Conservation (phyloP, 2,329 filamentous ascomycete species). For the Cryphonectria nitschkei region DNA sequence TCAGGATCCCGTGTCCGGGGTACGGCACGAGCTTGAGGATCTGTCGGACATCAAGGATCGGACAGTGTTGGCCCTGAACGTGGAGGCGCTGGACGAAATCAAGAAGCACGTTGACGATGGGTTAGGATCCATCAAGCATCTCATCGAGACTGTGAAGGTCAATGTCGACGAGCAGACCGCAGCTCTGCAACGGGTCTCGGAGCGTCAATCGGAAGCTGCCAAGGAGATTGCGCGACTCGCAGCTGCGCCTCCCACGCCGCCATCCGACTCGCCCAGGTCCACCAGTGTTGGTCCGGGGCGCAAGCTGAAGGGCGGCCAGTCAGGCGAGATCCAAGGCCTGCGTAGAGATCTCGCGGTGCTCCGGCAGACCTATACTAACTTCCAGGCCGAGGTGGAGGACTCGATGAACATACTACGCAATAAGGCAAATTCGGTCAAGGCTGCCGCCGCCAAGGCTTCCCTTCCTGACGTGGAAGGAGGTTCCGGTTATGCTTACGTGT, state of each 20-base stretch:
- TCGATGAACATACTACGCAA: slow-evolving; percentile 83
- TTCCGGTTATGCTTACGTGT: slow-evolving; percentile 83
- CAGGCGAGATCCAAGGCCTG: slow-evolving; percentile 79
- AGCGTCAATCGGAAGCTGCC: slow-evolving; percentile 85
- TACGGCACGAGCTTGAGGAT: slow-evolving; percentile 96
- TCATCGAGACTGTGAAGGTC: slow-evolving; percentile 85
- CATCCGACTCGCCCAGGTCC: slow-evolving; percentile 53
- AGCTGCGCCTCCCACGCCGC: slow-evolving; percentile 48
- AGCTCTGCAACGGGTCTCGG: slow-evolving; percentile 83
- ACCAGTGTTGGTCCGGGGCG: slow-evolving; percentile 38
- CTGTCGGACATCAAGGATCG: slow-evolving; percentile 91
- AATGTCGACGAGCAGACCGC: slow-evolving; percentile 82
- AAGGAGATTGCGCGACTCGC: slow-evolving; percentile 77
- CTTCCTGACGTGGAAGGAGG: slow-evolving; percentile 75
- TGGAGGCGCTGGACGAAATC: slow-evolving; percentile 92
- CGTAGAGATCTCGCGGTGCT: slow-evolving; percentile 88
- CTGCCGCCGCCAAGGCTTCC: slow-evolving; percentile 69
- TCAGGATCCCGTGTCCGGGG: slow-evolving; percentile 90
- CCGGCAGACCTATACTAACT: slow-evolving; percentile 89
- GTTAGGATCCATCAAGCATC: slow-evolving; percentile 74
- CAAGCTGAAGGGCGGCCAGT: slow-evolving; percentile 62
- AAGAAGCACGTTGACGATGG: slow-evolving; percentile 96
- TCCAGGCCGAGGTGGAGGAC: slow-evolving; percentile 83
- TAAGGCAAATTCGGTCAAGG: slow-evolving; percentile 83
- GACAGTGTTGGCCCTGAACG: slow-evolving; percentile 90